These are phyloP conservation scores for Coprinopsis strossmayeri DNA, from an alignment of 768 basidiomycete species.

Conservation along the genomic window DNA sequence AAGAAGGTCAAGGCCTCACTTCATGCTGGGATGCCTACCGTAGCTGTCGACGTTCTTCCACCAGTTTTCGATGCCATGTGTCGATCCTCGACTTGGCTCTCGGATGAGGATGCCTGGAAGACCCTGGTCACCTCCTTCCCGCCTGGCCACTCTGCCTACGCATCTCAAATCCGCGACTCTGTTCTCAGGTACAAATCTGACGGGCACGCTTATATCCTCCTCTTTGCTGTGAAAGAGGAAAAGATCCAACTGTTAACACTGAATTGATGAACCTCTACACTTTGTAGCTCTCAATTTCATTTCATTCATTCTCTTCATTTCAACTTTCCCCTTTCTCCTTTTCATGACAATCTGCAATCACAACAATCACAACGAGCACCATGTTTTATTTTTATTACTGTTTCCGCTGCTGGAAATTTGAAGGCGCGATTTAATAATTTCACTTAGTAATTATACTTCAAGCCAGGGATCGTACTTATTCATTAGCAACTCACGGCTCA, in stretches of 20 bases:
- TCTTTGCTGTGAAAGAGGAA: constrained; percentile 67
- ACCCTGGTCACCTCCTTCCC: constrained; percentile 48
- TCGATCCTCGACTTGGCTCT: constrained; percentile 54
- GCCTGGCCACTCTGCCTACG: constrained; percentile 52
- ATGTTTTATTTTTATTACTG: no score
- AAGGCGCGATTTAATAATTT: no score
- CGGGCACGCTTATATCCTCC: constrained; percentile 52
- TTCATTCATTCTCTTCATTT: neutral
- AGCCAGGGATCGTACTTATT: no score
- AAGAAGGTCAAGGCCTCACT: constrained; percentile 52
- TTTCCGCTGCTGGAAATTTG: no score
- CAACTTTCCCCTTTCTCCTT: neutral
- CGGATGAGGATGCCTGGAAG: constrained; percentile 75
- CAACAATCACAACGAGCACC: no score
- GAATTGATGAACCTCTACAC: constrained; percentile 6
- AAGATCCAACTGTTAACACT: constrained; percentile 54
- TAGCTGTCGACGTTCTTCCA: constrained; percentile 66
- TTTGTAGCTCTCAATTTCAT: neutral
- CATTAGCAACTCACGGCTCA: no score
- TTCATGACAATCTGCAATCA: no score
- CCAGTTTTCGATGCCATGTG: constrained; percentile 58
- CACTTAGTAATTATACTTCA: no score
- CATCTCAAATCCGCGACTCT: constrained; percentile 61
- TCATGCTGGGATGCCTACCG: constrained; percentile 53
- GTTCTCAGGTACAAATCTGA: constrained; percentile 56